These are phyloP conservation scores for Elongisporangium prolatum DNA, from an alignment of 352 stramenopile genomes.

Conservation along the genomic window DNA sequence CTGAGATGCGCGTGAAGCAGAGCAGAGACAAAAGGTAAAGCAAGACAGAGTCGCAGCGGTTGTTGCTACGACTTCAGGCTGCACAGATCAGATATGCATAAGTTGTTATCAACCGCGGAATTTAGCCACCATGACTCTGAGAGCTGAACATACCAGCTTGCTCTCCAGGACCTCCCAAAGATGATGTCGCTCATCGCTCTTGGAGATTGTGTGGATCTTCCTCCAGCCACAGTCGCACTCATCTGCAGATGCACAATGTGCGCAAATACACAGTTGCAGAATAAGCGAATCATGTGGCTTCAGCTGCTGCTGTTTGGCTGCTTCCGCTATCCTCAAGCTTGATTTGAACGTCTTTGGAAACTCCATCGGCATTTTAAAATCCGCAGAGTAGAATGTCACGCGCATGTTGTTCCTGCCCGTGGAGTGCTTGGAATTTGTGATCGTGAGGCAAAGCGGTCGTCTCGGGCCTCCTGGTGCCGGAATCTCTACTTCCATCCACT, in stretches of 20 bases:
- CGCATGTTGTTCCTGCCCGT: background rate
- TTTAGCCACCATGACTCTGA: background rate
- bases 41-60: background rate
- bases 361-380: background rate
- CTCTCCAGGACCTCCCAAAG: constrained; percentile 10
- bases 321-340: background rate
- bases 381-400: background rate
- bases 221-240: constrained; percentile 16
- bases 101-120: background rate
- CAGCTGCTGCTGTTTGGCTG: background rate
- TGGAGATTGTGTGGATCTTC: constrained; percentile 8
- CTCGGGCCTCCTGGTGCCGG: background rate
- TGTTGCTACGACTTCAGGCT: background rate
- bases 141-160: constrained; percentile 4
- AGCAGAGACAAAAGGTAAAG: background rate
- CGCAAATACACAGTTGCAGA: constrained; percentile 3
- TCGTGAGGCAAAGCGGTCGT: background rate
- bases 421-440: background rate
- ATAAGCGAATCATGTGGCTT: background rate
- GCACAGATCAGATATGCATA: background rate
- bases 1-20: background rate
- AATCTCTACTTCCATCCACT: background rate
- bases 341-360: background rate
- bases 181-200: constrained; percentile 6
- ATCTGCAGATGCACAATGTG: constrained; percentile 2